Evolutionary conservation across 805 yeast genomes (phyloP), one percentile per base, ranked within the genome.

Genomic region (Candida stauntonica): DNA sequence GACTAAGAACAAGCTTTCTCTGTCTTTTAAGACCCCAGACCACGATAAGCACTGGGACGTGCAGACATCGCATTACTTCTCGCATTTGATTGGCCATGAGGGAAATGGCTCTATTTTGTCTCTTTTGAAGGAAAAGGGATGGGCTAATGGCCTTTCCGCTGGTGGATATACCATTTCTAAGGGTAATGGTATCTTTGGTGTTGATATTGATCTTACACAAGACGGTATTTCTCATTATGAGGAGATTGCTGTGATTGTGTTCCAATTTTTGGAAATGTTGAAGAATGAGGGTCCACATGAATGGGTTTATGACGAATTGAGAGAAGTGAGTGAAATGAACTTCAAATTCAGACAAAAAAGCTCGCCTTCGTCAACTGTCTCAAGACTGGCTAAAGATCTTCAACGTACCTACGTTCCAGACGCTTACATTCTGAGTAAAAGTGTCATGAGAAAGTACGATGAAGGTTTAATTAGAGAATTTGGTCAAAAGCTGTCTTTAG

Each of bases 81-180:
- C 89, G 16, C 97, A 93, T 59, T 67, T 93, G 37, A 64, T 91
- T 33, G 98, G 98, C 29, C 98, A 91, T 60, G 99, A 91, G 64
- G 85, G 93, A 33, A 71, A 80, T 34, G 98, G 98, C 2, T 87
- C 96, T 2, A 59, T 91, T 15, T 67, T 87, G 26, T 74, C 79
- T 39, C 72, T 70, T 47, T 72, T 91, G 48, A 91, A 87, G 62
- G 57, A 64, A 24, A 66, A 73, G 46, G 84, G 89, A 12, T 85
- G 89, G 87, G 95, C 91, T 6, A 82, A 76, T 48, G 81, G 75
- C 14, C 68, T 91, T 36, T 76, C 87, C 26, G 78, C 88, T 24
- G 96, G 96, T 7, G 71, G 76, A 29, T 70, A 77, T 48, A 72
- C 75, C 26, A 71, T 81, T 7, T 79, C 88, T 18, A 68, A 77